Conservation (phyloP, 192 early-diverging fungal genomes). For the Powellomyces hirtus region DNA sequence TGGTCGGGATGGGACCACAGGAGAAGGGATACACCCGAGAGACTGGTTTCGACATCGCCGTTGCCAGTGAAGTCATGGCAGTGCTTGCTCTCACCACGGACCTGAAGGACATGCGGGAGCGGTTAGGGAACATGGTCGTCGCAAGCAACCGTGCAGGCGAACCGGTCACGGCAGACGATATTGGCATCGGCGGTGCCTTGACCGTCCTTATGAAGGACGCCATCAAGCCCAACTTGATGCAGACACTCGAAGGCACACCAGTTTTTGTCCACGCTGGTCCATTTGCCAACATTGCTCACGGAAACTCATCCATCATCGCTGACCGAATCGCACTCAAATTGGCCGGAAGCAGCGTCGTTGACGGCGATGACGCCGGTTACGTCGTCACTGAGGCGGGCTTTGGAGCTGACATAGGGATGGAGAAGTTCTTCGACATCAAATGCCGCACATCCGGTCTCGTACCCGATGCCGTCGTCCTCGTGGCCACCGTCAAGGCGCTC, state of each 20-base stretch:
- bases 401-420: slow-evolving; percentile 99
- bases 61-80: slow-evolving; percentile 99
- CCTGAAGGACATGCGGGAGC: slow-evolving; percentile 87
- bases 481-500: slow-evolving; percentile 89
- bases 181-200: slow-evolving; percentile 92
- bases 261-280: slow-evolving; percentile 98
- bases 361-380: slow-evolving; percentile 64
- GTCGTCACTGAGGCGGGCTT: slow-evolving; percentile 99
- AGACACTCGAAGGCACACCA: slow-evolving; percentile 98
- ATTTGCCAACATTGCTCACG: slow-evolving; percentile 99
- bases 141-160: slow-evolving; percentile 76
- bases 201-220: slow-evolving; percentile 98
- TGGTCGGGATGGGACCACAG: slow-evolving; percentile 80
- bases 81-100: slow-evolving; percentile 90
- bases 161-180: slow-evolving; percentile 92
- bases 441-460: slow-evolving; percentile 84
- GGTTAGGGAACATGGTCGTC: slow-evolving; percentile 94
- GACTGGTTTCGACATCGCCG: slow-evolving; percentile 97
- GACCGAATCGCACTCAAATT: slow-evolving; percentile 94
- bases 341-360: slow-evolving; percentile 66
- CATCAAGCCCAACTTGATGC: slow-evolving; percentile 98
- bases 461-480: slow-evolving; percentile 89
- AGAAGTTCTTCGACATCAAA: slow-evolving; percentile 98
- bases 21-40: slow-evolving; percentile 83
- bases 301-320: slow-evolving; percentile 95